Percentiles rank a stretch among this genome's conserved stretches.
Conservation (phyloP, 129 eudicot genomes). For the Artemisia annua region DNA sequence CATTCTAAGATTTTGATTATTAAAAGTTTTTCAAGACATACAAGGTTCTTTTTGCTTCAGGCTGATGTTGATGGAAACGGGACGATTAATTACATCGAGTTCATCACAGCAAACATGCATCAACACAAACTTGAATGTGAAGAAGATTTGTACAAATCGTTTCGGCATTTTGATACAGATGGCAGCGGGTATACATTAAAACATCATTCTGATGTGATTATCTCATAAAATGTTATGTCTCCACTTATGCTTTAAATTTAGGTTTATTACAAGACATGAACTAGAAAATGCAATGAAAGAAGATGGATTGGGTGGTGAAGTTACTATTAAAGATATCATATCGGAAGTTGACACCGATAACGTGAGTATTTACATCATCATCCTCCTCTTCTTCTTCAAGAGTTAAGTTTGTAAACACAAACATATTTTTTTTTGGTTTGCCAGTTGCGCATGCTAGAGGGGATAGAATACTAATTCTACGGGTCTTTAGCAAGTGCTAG, state of each 20-base stretch:
- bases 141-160: slow-evolving; percentile 80
- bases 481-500: slow-evolving; percentile 6
- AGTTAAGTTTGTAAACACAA: slow-evolving; percentile 2
- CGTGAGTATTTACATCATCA: slow-evolving; percentile 37
- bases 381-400: neutral
- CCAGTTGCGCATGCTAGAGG: slow-evolving; percentile 58
- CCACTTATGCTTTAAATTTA: slow-evolving; percentile 16
- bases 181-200: slow-evolving; percentile 64
- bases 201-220: neutral
- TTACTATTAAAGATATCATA: slow-evolving; percentile 77
- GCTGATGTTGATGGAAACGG: slow-evolving; percentile 97
- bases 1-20: neutral
- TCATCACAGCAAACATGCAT: slow-evolving; percentile 93
- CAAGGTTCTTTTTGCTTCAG: slow-evolving; percentile 29
- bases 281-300: slow-evolving; percentile 81
- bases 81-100: slow-evolving; percentile 83
- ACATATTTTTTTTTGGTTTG: slow-evolving; percentile 53
- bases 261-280: slow-evolving; percentile 88
- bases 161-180: slow-evolving; percentile 80
- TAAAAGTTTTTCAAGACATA: neutral
- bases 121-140: slow-evolving; percentile 81
- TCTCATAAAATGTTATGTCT: neutral
- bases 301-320: slow-evolving; percentile 81
- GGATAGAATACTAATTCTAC: slow-evolving; percentile 25
- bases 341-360: slow-evolving; percentile 89